Base-by-base conservation (phyloP, 305 asterid genomes). In the Fraxinus platypoda region DNA sequence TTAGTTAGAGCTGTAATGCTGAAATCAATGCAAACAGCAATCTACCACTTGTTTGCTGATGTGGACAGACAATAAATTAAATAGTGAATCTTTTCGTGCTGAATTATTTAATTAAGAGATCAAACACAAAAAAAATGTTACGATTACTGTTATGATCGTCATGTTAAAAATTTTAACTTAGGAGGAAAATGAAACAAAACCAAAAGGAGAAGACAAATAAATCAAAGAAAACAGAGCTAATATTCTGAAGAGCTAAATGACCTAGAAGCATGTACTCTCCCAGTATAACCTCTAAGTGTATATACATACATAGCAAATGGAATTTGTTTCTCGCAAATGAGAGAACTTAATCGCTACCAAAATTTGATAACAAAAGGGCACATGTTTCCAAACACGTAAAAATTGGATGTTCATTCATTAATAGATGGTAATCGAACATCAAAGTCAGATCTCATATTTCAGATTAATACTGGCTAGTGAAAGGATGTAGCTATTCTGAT, bases 401-500 rank as follows among this genome's bases (percentile, higher is more conserved):
- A 31, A 52, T 52, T 35, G 8, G 49, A 52, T 57, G 15, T 77
- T 28, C 59, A 28, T 21, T 52, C 54, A 17, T 77, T 34, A 30
- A 8, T 75, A 43, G 35, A 43, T 15, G 66, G 35, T 49, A 25
- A 35, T 41, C 33, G 77, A 76, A 30, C 43, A 74, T 81, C 70
- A 74, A 77, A 80, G 49, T 17, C 17, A 73, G 71, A 77, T 57
- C 75, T 78, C 62, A 68, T 66, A 76, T 73, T 46, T 49, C 72
- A 57, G 73, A 59, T 41, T 38, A 66, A 6, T 19, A 74, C 43
- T 30, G 80, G 78, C 77, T 38, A 37, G 34, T 74, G 30, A 52
- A 83, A 74, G 57, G 85, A 73, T 82, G 71, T 37, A 70, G 73
- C 19, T 77, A 74, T 80, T 81, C 81, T 30, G 83, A 76, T 35